Percentiles rank a stretch among this genome's conserved stretches.
These are phyloP conservation scores for Leucoagaricus sp. DNA, from an alignment of 1,284 basidiomycete species.

Conservation along the genomic window DNA sequence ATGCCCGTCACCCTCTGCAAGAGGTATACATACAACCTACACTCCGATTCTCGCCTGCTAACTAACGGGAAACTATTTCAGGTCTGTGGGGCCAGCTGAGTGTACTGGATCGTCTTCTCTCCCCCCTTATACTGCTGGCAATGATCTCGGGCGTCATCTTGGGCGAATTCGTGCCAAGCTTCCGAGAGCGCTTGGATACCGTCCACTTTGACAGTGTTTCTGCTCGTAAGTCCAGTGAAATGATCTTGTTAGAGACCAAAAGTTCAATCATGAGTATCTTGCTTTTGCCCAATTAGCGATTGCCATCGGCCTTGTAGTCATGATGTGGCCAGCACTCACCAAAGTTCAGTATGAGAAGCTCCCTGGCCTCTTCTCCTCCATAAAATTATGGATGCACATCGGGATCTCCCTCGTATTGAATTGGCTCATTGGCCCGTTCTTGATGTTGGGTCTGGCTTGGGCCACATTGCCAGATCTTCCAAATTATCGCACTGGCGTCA, in stretches of 20 bases:
- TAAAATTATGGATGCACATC: constrained; percentile 71
- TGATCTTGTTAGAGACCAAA: no score
- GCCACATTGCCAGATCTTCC: constrained; percentile 81
- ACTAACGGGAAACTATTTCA: not conserved
- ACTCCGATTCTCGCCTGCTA: not conserved
- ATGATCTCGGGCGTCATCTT: constrained; percentile 85
- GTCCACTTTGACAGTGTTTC: constrained; percentile 57
- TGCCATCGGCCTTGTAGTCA: constrained; percentile 76
- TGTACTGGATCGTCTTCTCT: constrained; percentile 68
- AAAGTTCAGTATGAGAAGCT: constrained; percentile 82
- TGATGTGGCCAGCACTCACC: constrained; percentile 90
- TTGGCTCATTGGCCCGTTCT: constrained; percentile 79
- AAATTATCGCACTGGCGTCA: constrained; percentile 59
- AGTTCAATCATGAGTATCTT: no score
- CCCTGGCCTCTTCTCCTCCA: constrained; percentile 55
- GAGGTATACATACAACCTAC: no score
- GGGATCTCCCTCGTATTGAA: constrained; percentile 74
- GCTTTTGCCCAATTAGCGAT: constrained; percentile 50
- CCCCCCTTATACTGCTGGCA: constrained; percentile 69
- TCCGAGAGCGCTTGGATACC: constrained; percentile 55
- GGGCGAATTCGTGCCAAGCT: constrained; percentile 58
- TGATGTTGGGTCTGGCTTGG: constrained; percentile 87
- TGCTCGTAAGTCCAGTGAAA: constrained; percentile 56
- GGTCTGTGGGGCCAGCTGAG: constrained; percentile 43
- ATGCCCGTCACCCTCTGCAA: constrained; percentile 3